Evolutionary conservation across 2,329 filamentous ascomycete species (phyloP), one percentile per base, ranked within the genome.

Genomic region (Ophiostoma australiae): DNA sequence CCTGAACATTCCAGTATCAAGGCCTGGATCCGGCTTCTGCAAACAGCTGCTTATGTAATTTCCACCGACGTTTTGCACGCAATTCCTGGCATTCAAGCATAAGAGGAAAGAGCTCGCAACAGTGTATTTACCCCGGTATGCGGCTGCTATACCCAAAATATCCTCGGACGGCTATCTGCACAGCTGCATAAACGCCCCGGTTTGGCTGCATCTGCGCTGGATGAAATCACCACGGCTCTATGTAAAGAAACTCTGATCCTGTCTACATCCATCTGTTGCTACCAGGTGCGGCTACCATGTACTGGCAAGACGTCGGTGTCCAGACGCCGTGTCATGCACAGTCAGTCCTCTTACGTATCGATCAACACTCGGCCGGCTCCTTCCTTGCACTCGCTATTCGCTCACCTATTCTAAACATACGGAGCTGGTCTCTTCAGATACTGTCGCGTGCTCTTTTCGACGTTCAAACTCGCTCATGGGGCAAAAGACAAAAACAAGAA

Each of bases 371-470:
- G 44, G 44, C n/a, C 44, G 17, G 17, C 44, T 48, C 17, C n/a
- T 27, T 27, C 52, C 52, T 27, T 58, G 2, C 39, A 41, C 13
- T 41, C 39, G 39, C 39, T 15, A 15, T n/a, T 70, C 31, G 31
- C 44, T 31, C n/a, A 13, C 23, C 10, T 27, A 4, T 13, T 27
- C 52, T 41, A 10, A 3, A 31, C 39, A 11, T 41, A 15, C 39
- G 13, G 39, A 41, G 39, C 39, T 37, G 35, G n/a, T 48, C n/a
- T 55, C 8, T 11, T 13, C 52, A 58, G 13, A 58, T 48, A 17
- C 8, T 58, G 58, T 68, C 70, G 67, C 66, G 70, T 71, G 70
- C 67, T 58, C 69, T 37, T 67, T 37, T 68, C 20, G 69, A 48
- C 70, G 69, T 70, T 61, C 41, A 52, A 35, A 27, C 31, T 66